Conservation (phyloP, 768 basidiomycete species). For the Macrocybe gigantea region DNA sequence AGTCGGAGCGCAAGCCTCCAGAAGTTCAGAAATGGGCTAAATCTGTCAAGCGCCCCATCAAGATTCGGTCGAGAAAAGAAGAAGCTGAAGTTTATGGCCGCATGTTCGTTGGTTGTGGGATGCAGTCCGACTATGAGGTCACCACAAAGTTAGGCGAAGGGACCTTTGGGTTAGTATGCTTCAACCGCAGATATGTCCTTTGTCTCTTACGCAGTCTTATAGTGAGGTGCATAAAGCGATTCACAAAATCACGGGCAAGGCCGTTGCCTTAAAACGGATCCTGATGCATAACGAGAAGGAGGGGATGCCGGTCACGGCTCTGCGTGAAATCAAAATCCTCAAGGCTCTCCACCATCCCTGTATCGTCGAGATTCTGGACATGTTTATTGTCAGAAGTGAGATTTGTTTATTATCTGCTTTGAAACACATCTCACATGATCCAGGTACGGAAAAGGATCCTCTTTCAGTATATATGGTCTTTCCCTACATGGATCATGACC, state of each 20-base stretch:
- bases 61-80: slow-evolving; percentile 52
- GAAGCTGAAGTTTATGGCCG: slow-evolving; percentile 67
- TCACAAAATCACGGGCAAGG: slow-evolving; percentile 48
- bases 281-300: slow-evolving; percentile 96
- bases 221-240: slow-evolving; percentile 92
- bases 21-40: neutral
- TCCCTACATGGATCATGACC: slow-evolving; percentile 99
- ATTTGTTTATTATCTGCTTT: neutral
- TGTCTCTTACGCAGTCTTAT: slow-evolving; percentile 7
- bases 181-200: neutral
- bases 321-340: slow-evolving; percentile 95
- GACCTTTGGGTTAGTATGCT: slow-evolving; percentile 79
- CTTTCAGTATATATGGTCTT: slow-evolving; percentile 97
- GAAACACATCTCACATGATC: neutral
- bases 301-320: slow-evolving; percentile 94
- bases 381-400: slow-evolving; percentile 83
- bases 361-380: slow-evolving; percentile 84
- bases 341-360: slow-evolving; percentile 84
- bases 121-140: slow-evolving; percentile 70
- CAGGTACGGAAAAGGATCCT: slow-evolving; percentile 64
- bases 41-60: slow-evolving; percentile 25
- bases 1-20: neutral
- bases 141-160: slow-evolving; percentile 93
- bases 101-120: slow-evolving; percentile 63
- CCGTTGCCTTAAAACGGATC: slow-evolving; percentile 90